Evolutionary conservation across 768 basidiomycete species (phyloP).

Genomic region (Leccinum longicurvipes): DNA sequence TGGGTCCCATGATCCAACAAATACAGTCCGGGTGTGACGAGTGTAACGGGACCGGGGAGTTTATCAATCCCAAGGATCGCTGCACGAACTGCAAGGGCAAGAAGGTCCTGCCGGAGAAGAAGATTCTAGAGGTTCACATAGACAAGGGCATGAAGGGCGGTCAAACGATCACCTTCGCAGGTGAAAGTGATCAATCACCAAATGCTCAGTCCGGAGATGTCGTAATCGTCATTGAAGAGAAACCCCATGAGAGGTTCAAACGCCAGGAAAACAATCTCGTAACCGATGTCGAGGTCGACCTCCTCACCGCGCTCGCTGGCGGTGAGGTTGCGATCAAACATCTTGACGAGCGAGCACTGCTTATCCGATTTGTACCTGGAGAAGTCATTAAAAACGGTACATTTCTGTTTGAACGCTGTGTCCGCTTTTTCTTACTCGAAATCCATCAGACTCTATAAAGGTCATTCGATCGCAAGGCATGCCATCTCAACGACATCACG

Average conservation of each 20-base stretch:
- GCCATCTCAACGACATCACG: constrained; percentile 98
- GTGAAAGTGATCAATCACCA: constrained; percentile 92
- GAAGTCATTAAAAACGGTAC: constrained; percentile 91
- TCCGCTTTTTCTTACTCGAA: constrained; percentile 1
- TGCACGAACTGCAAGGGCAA: constrained; percentile 94
- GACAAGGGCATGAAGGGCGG: constrained; percentile 98
- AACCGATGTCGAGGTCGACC: constrained; percentile 85
- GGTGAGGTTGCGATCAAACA: constrained; percentile 89
- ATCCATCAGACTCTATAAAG: constrained; percentile 71
- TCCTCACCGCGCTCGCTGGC: constrained; percentile 90
- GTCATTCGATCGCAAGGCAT: constrained; percentile 94
- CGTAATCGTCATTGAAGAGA: constrained; percentile 91
- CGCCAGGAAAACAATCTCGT: constrained; percentile 86
- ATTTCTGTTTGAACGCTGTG: constrained; percentile 24
- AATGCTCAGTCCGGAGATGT: constrained; percentile 90
- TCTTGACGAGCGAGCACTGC: constrained; percentile 85
- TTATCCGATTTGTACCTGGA: constrained; percentile 82
- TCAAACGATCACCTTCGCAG: constrained; percentile 82
- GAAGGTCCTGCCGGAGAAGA: constrained; percentile 92
- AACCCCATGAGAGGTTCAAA: constrained; percentile 83
- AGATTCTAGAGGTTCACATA: constrained; percentile 95
- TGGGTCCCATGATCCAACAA: constrained; percentile 99
- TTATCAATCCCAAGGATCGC: constrained; percentile 90
- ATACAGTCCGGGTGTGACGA: constrained; percentile 94
- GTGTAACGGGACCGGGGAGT: constrained; percentile 90